Base-by-base conservation (phyloP, 2,329 filamentous ascomycete species). In the Diaporthe destruens region DNA sequence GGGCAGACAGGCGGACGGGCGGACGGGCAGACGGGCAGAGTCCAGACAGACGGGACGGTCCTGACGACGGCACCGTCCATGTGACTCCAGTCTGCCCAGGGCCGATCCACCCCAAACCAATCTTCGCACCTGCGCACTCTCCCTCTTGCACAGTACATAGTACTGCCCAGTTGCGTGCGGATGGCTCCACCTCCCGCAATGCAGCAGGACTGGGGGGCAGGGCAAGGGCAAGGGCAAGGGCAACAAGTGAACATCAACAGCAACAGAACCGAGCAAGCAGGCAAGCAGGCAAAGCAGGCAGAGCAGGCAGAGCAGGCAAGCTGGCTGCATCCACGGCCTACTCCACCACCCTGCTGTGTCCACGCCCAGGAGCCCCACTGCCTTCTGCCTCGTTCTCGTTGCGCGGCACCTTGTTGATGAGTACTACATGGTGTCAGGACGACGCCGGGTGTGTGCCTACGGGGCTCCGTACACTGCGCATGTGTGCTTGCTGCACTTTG, bases 141-240 rank as follows among this genome's bases (percentile, higher is more conserved):
- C 39, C 5, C 39, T 5, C 39, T 20, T 6, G 8, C 16, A 1
- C n/a, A 49, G 20, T 42, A 25, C 47, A 49, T 65, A 29, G 36
- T 25, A 65, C 47, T 69, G 67, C 67, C 67, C 67, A 59, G 56
- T 65, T 51, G 44, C 44, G 53, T 69, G 67, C 55, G 67, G 67
- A 69, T 69, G 44, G 67, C 55, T 69, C 67, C 67, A 69, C 67
- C 67, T 59, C 67, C 67, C 67, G 67, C 67, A 65, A 65, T 65
- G 61, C 61, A 65, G 44, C 61, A 51, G 44, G 49, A 65, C 11
- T 12, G 36, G 36, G 36, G 36, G 16, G 29, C 7, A 49, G 59
- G 42, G 11, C 59, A 18, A 16, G 59, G 44, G 11, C 44, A n/a
- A 39, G 44, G 61, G 20, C 44, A 29, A 36, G 59, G 59, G 44